Base-by-base conservation (phyloP, 345 rosid genomes). In the Brassica incana region DNA sequence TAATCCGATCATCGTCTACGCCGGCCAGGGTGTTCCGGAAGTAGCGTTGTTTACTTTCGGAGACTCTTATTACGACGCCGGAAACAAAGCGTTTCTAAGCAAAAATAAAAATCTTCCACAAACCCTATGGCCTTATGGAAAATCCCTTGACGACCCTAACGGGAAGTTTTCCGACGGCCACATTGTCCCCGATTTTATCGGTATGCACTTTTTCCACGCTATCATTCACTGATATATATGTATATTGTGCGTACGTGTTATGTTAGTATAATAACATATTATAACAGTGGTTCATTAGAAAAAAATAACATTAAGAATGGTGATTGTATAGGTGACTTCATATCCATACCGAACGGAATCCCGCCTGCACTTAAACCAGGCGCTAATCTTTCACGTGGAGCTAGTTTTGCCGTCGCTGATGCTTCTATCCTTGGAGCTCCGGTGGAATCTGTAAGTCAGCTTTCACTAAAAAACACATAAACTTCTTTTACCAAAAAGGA, bases 131-230 rank as follows among this genome's bases (percentile, higher is more conserved):
- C 85, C 87, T 25, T 85, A 85, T 20, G 87, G 85, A 10, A 76
- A 77, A 54, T 75, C 78, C 65, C 69, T 65, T 0, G 77, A 76
- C 62, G 64, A 76, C 9, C 75, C 85, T 6, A 79, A 79, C 29
- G 87, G 87, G 27, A 78, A 81, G 11, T 66, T 72, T 8, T 79
- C 81, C 32, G 87, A 84, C 6, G 87, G 87, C 15, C 38, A 67
- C 12, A 68, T 85, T 10, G 59, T 82, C 56, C 83, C 85, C 1
- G 87, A 82, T 32, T 85, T 85, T 14, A 73, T 85, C 52, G 81
- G 85, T 84, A 79, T 7, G 66, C 10, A 40, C 59, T 32, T 36
- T 16, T 36, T 5, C 4, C 52, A 45, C 23, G 23, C 14, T 50
- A 50, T 50, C 14, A 50, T 50, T 50, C 16, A 48, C 16, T 14